Evolutionary conservation across 2,329 filamentous ascomycete species (phyloP).

Genomic region (Thielaviopsis ethacetica): DNA sequence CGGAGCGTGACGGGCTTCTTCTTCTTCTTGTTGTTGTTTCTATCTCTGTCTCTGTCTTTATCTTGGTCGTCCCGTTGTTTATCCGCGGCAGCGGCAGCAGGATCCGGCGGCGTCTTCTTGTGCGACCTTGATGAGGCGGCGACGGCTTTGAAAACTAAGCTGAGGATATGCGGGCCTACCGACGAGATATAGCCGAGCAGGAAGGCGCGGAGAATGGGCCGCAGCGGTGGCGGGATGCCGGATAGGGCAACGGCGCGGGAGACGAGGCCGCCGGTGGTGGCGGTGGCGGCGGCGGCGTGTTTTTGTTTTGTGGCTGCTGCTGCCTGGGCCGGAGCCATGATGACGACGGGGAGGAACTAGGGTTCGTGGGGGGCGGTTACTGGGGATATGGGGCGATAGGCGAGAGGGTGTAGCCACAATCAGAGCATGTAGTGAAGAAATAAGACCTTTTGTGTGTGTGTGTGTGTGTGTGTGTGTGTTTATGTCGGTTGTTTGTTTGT

Average conservation of each 20-base stretch:
- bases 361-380: too few species aligned
- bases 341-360: not conserved
- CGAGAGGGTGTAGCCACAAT: too few species aligned
- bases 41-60: too few species aligned
- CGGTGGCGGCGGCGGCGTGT: not conserved
- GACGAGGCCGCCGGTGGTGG: not conserved
- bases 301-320: not conserved
- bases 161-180: slow-evolving; percentile 39
- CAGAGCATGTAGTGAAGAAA: too few species aligned
- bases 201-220: slow-evolving; percentile 43
- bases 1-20: not conserved
- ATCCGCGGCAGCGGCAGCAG: not conserved
- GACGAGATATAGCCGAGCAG: slow-evolving; percentile 43
- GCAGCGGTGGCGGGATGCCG: slow-evolving; percentile 31
- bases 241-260: slow-evolving; percentile 8
- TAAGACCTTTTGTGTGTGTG: too few species aligned
- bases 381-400: too few species aligned
- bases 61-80: too few species aligned
- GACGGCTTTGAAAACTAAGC: slow-evolving; percentile 34
- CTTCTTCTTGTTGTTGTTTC: too few species aligned
- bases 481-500: too few species aligned
- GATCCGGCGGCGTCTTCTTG: not conserved
- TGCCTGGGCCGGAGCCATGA: not conserved
- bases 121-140: too few species aligned
- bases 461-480: too few species aligned